Percentiles rank a stretch among this genome's conserved stretches.
Evolutionary conservation across 108 stramenopile genomes (phyloP).

Genomic region (Nannochloropsis gaditana): DNA sequence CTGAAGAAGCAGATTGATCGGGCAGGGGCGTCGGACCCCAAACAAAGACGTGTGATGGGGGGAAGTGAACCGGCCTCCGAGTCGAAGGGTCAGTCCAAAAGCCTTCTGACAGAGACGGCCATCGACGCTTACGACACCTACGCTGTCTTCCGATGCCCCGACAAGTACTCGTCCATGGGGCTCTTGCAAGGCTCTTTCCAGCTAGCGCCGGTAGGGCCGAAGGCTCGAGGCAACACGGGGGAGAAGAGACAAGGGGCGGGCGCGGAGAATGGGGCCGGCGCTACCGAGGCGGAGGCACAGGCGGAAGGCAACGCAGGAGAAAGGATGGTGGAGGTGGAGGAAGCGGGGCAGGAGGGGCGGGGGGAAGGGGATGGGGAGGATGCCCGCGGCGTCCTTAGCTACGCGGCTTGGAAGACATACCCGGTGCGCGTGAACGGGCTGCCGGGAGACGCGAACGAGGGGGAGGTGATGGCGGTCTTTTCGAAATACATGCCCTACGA

Average conservation of each 20-base stretch:
- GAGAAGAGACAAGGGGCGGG: background rate
- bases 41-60: background rate
- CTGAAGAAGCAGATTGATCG: background rate
- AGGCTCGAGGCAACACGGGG: background rate
- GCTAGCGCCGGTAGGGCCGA: background rate
- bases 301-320: background rate
- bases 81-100: background rate
- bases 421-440: background rate
- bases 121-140: background rate
- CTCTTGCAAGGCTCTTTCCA: background rate
- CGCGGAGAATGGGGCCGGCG: background rate
- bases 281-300: background rate
- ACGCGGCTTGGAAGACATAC: background rate
- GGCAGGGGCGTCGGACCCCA: background rate
- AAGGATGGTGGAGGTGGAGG: background rate
- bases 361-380: background rate
- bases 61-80: background rate
- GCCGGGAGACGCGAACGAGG: background rate
- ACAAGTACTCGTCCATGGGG: background rate
- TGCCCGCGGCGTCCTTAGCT: background rate
- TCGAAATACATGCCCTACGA: slow-evolving; percentile 9
- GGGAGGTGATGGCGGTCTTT: background rate
- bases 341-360: background rate
- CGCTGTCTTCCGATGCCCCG: background rate
- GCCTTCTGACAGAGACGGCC: background rate